A percentile compares a stretch with the other conserved stretches of the same genome.
Evolutionary conservation across 1,139 yeast species (phyloP).

Genomic region (Saccharomyces hybrid): DNA sequence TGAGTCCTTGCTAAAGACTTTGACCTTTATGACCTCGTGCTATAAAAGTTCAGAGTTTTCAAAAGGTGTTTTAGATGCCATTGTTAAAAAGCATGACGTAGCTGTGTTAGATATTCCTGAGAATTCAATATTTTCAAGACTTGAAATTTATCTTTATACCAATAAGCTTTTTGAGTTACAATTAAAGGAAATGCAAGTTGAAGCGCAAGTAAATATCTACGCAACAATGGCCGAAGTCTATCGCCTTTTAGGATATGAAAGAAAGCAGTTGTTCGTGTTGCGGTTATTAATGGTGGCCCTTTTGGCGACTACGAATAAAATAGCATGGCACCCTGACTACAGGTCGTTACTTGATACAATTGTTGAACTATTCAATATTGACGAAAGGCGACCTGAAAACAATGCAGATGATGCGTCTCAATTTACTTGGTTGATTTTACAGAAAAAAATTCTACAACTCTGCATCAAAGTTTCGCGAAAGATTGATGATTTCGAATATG

Average conservation of each 20-base stretch:
- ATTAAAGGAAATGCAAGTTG: conserved; percentile 38
- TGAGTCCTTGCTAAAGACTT: conserved; percentile 58
- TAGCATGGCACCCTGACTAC: conserved; percentile 22
- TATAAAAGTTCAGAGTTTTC: conserved; percentile 47
- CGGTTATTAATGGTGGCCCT: conserved; percentile 51
- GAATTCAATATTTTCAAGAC: conserved; percentile 30
- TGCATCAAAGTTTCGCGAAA: conserved; percentile 49
- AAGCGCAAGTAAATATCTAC: conserved; percentile 56
- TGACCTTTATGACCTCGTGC: conserved; percentile 53
- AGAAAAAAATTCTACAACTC: conserved; percentile 48
- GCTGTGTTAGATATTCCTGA: conserved; percentile 12
- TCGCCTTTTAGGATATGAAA: conserved; percentile 48
- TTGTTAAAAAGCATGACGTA: conserved; percentile 31
- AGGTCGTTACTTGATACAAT: conserved; percentile 37
- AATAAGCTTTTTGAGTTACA: conserved; percentile 39
- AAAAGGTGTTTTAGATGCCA: conserved; percentile 36
- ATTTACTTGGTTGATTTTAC: conserved; percentile 49
- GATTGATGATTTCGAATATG: conserved; percentile 41
- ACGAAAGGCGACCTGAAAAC: conserved; percentile 24
- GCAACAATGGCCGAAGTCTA: conserved; percentile 61
- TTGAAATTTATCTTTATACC: conserved; percentile 46
- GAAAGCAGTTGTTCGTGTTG: conserved; percentile 67
- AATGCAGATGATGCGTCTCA: conserved; percentile 15
- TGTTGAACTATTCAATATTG: conserved; percentile 39
- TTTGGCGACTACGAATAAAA: conserved; percentile 36